Percentiles rank a stretch among this genome's conserved stretches.
Evolutionary conservation across 1,139 yeast species (phyloP).

Genomic region (Debaryomycetaceae sp.): DNA sequence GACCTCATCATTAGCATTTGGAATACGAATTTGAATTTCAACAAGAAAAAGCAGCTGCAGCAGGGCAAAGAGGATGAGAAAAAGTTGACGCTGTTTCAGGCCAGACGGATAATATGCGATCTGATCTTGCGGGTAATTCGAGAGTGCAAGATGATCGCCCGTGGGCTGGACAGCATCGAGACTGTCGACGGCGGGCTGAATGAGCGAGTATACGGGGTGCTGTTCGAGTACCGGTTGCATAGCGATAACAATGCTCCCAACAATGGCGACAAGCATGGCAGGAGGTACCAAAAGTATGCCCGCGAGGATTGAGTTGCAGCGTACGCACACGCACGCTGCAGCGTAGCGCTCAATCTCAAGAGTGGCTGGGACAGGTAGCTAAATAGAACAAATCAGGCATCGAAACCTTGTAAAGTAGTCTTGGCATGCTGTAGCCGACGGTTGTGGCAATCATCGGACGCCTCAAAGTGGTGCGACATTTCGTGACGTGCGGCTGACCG

Average conservation of each 20-base stretch:
- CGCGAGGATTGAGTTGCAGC: slow-evolving; percentile 6
- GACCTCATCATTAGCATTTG: slow-evolving; percentile 51
- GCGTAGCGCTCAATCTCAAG: too few relatives aligned
- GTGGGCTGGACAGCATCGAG: slow-evolving; percentile 28
- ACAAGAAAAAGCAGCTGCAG: slow-evolving; percentile 14
- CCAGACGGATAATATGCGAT: slow-evolving; percentile 47
- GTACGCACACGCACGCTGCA: slow-evolving; percentile 2
- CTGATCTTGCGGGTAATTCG: slow-evolving; percentile 42
- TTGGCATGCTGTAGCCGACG: too few relatives aligned
- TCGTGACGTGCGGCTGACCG: too few relatives aligned
- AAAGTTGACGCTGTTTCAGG: slow-evolving; percentile 41
- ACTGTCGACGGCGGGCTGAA: slow-evolving; percentile 32
- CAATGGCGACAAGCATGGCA: slow-evolving; percentile 11
- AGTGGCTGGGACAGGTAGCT: too few relatives aligned
- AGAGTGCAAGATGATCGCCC: slow-evolving; percentile 44
- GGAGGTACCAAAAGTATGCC: slow-evolving; percentile 11
- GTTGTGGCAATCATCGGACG: too few relatives aligned
- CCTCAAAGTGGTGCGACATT: too few relatives aligned
- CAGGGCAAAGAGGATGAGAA: slow-evolving; percentile 13
- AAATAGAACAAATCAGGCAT: too few relatives aligned
- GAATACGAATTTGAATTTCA: slow-evolving; percentile 47
- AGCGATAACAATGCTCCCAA: slow-evolving; percentile 25
- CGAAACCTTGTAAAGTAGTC: too few relatives aligned
- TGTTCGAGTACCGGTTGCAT: slow-evolving; percentile 44
- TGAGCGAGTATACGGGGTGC: slow-evolving; percentile 42